Percentiles rank a stretch among this genome's conserved stretches.
phyloP scores from a whole-genome alignment of 331 rosid genomes.

The Malus hybrid region DNA sequence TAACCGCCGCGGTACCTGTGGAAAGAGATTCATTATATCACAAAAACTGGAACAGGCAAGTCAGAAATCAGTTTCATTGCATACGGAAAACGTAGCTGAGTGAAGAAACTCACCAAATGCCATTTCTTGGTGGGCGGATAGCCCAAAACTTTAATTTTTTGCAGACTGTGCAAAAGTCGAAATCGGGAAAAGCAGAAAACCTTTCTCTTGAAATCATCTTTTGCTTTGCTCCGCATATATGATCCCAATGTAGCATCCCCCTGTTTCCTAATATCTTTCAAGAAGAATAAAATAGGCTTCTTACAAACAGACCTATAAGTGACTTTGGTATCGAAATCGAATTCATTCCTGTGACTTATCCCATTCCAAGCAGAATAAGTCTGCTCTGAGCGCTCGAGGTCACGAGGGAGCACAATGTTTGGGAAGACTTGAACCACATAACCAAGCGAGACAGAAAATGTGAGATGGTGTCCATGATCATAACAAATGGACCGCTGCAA shows the following conservation, averaged over 20 bases:
- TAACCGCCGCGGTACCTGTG: slow-evolving; percentile 62
- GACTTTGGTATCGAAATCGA: slow-evolving; percentile 68
- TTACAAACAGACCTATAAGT: slow-evolving; percentile 53
- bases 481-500: slow-evolving; percentile 69
- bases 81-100: not conserved
- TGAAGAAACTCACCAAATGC: slow-evolving; percentile 50
- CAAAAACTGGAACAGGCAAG: not conserved
- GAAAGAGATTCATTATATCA: not conserved
- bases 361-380: slow-evolving; percentile 84
- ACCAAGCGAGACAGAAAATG: slow-evolving; percentile 63
- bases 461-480: slow-evolving; percentile 35
- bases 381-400: slow-evolving; percentile 66
- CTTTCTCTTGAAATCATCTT: slow-evolving; percentile 49
- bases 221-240: slow-evolving; percentile 38
- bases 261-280: slow-evolving; percentile 38
- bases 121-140: slow-evolving; percentile 54
- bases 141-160: slow-evolving; percentile 36
- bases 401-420: slow-evolving; percentile 54
- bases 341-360: slow-evolving; percentile 41
- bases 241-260: slow-evolving; percentile 52
- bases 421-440: slow-evolving; percentile 63
- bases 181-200: slow-evolving; percentile 54
- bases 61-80: not conserved
- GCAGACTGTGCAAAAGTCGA: slow-evolving; percentile 36
- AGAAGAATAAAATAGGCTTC: slow-evolving; percentile 54